phyloP scores from a whole-genome alignment of 2,329 filamentous ascomycete genomes.

The Ampelomyces quisqualis region DNA sequence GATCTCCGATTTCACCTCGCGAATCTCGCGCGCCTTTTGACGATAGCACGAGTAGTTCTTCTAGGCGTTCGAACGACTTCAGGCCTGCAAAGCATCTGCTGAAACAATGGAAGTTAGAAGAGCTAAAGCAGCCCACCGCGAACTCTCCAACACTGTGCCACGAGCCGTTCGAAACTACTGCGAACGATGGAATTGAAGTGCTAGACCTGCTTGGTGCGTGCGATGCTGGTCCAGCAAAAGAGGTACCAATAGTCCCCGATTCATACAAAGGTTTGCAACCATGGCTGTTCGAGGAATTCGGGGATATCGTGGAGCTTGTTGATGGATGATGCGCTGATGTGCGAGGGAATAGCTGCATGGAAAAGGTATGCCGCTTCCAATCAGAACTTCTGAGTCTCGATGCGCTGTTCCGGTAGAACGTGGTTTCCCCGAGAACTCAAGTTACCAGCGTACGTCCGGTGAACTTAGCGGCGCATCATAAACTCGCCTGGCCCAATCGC shows the following conservation, averaged over 20 bases:
- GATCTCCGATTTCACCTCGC: not conserved
- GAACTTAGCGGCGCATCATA: too few species aligned
- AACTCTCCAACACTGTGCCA: not conserved
- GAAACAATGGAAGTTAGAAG: not conserved
- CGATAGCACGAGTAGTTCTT: not conserved
- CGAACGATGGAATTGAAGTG: not conserved
- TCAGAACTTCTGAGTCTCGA: too few species aligned
- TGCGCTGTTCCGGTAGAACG: too few species aligned
- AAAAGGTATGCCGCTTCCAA: too few species aligned
- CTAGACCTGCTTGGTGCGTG: not conserved
- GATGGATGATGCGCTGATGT: slow-evolving; percentile 26
- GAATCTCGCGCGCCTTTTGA: not conserved
- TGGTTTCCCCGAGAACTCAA: too few species aligned
- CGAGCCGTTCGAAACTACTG: not conserved
- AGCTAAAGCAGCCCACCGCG: not conserved
- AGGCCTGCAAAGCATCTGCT: not conserved
- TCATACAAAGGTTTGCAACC: slow-evolving; percentile 39
- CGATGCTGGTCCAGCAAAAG: slow-evolving; percentile 1
- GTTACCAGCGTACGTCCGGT: too few species aligned
- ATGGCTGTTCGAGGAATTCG: slow-evolving; percentile 45
- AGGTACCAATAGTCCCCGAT: slow-evolving; percentile 16
- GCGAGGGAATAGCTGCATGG: too few species aligned
- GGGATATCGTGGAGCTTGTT: slow-evolving; percentile 44
- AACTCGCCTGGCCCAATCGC: too few species aligned
- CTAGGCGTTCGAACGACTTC: not conserved